These are phyloP conservation scores for Solanum peruvianum DNA, from an alignment of 257 asterid species.

Conservation along the genomic window DNA sequence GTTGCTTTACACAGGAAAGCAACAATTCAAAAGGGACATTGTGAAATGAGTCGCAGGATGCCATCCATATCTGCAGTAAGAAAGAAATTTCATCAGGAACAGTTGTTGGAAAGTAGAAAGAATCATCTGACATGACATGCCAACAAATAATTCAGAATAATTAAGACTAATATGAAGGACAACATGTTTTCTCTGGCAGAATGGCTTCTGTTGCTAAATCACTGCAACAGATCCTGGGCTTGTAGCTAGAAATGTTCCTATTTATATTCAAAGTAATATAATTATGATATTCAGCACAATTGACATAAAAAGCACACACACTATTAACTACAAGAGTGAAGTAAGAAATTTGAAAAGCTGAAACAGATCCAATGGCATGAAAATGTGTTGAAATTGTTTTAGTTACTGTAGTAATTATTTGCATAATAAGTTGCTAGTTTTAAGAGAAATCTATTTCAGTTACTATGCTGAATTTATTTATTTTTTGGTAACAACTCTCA, in stretches of 20 bases:
- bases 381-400: neutral
- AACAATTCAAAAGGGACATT: conserved; percentile 45
- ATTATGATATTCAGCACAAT: neutral
- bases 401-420: neutral
- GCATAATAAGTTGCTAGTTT: neutral
- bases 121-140: neutral
- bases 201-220: neutral
- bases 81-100: conserved; percentile 1
- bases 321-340: neutral
- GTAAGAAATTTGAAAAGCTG: neutral
- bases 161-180: neutral
- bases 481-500: neutral
- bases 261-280: neutral
- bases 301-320: neutral
- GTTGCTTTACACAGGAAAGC: conserved; percentile 41
- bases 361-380: neutral
- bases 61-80: conserved; percentile 62
- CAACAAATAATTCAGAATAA: neutral
- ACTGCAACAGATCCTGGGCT: neutral
- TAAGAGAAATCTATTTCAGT: neutral
- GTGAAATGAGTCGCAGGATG: conserved; percentile 34
- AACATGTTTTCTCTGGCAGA: neutral
- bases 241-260: neutral
- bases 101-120: neutral
- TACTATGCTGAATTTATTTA: neutral